phyloP scores from a whole-genome alignment of 345 rosid species.

The Eucalyptus tenuipes region DNA sequence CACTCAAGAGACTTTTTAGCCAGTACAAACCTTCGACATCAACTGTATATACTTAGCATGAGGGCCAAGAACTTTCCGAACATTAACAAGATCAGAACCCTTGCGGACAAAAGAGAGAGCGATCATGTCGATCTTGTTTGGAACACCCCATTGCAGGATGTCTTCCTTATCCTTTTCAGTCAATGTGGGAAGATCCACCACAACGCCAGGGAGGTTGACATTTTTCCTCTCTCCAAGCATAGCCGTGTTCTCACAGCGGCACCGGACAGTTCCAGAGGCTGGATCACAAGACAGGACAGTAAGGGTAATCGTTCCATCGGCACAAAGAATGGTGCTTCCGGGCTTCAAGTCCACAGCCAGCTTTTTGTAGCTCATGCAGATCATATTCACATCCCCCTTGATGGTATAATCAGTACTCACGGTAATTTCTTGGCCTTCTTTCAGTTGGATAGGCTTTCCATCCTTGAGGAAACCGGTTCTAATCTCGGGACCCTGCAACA shows the following conservation, averaged over 20 bases:
- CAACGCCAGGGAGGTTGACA: conserved; percentile 5
- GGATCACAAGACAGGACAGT: conserved; percentile 4
- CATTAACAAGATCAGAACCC: conserved; percentile 9
- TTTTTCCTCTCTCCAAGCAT: conserved; percentile 9
- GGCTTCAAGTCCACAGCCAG: conserved; percentile 4
- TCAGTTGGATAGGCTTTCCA: conserved; percentile 4
- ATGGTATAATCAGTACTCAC: conserved; percentile 3
- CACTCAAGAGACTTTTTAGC: background rate
- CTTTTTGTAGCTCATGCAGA: conserved; percentile 8
- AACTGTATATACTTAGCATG: conserved; percentile 5
- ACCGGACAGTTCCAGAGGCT: conserved; percentile 1
- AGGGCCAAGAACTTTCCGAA: conserved; percentile 7
- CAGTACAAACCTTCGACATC: conserved; percentile 2
- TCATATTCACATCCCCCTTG: background rate
- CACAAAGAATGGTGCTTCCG: conserved; percentile 2
- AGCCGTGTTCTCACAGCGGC: conserved; percentile 9
- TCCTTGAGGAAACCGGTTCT: conserved; percentile 11
- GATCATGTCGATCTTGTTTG: conserved; percentile 5
- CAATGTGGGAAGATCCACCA: conserved; percentile 9
- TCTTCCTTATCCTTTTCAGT: conserved; percentile 9
- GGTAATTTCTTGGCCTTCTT: conserved; percentile 8
- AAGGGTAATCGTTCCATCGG: conserved; percentile 5
- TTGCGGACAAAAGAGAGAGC: conserved; percentile 6
- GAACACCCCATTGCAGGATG: conserved; percentile 6
- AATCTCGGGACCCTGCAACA: conserved; percentile 5